These are phyloP conservation scores for Chlorella sp. DNA, from an alignment of 139 green algal species.

Conservation along the genomic window DNA sequence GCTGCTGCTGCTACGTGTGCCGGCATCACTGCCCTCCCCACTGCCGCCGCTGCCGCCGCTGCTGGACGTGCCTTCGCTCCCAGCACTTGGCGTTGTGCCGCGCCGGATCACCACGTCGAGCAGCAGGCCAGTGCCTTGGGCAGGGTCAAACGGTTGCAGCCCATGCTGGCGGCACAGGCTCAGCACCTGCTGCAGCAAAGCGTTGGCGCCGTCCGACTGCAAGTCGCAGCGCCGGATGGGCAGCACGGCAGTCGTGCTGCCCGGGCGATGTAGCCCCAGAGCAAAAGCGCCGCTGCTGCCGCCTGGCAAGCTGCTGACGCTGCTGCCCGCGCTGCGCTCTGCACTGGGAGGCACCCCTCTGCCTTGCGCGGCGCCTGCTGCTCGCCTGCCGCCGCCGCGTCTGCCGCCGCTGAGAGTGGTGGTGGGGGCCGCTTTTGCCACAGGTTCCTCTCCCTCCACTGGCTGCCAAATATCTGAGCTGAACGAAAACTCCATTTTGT, in stretches of 20 bases:
- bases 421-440: background rate
- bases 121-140: constrained; percentile 39
- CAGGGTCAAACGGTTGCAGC: constrained; percentile 49
- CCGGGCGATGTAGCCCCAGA: constrained; percentile 51
- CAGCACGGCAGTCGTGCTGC: constrained; percentile 46
- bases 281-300: background rate
- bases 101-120: constrained; percentile 54
- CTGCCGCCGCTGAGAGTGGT: background rate
- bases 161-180: constrained; percentile 1
- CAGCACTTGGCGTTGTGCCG: background rate
- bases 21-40: background rate
- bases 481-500: constrained; percentile 84
- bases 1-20: constrained; percentile 7
- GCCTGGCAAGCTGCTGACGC: background rate
- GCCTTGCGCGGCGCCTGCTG: background rate
- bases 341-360: too few species aligned
- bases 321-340: background rate
- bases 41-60: constrained; percentile 33
- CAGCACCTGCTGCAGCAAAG: constrained; percentile 1
- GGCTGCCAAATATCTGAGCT: constrained; percentile 41
- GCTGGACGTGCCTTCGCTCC: background rate
- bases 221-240: constrained; percentile 48
- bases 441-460: background rate
- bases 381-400: background rate
- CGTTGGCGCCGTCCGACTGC: constrained; percentile 34